phyloP scores from a whole-genome alignment of 1,284 basidiomycete genomes.

The Inonotus hispidus region DNA sequence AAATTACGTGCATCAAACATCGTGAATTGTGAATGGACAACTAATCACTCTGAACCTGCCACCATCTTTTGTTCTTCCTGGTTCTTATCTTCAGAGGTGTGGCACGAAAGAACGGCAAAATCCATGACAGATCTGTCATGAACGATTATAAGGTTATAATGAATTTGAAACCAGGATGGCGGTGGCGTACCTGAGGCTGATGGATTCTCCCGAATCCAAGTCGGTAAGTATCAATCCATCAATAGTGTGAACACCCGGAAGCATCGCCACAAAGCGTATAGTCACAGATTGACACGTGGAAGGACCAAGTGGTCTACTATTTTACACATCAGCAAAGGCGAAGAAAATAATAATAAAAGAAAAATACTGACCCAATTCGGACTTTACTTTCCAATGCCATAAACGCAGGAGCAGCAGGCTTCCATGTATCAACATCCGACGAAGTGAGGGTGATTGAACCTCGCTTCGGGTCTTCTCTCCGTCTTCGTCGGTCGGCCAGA shows the following conservation, averaged over 20 bases:
- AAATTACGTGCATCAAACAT: constrained; percentile 2
- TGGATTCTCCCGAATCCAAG: constrained; percentile 62
- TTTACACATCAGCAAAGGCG: not conserved
- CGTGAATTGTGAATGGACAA: not conserved
- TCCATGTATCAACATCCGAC: constrained; percentile 28
- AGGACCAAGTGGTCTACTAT: constrained; percentile 65
- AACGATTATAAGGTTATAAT: not conserved
- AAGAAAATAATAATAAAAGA: not conserved
- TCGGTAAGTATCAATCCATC: constrained; percentile 72
- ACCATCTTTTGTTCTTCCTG: too few relatives aligned
- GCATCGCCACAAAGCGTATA: constrained; percentile 78
- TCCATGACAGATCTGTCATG: constrained; percentile 17
- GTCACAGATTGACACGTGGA: constrained; percentile 82
- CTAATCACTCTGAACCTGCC: too few relatives aligned
- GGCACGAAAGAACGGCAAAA: constrained; percentile 14
- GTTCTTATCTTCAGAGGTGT: not conserved
- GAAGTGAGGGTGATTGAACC: not conserved
- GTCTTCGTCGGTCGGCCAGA: constrained; percentile 50
- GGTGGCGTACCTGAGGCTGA: constrained; percentile 60
- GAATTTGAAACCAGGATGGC: not conserved
- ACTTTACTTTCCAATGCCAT: constrained; percentile 78
- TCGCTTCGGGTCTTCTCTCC: constrained; percentile 35
- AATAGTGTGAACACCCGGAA: constrained; percentile 75
- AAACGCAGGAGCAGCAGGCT: constrained; percentile 51
- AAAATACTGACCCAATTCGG: constrained; percentile 63